Evolutionary conservation across 2,329 filamentous ascomycete species (phyloP).

Genomic region (Rhynchosporium graminicola): DNA sequence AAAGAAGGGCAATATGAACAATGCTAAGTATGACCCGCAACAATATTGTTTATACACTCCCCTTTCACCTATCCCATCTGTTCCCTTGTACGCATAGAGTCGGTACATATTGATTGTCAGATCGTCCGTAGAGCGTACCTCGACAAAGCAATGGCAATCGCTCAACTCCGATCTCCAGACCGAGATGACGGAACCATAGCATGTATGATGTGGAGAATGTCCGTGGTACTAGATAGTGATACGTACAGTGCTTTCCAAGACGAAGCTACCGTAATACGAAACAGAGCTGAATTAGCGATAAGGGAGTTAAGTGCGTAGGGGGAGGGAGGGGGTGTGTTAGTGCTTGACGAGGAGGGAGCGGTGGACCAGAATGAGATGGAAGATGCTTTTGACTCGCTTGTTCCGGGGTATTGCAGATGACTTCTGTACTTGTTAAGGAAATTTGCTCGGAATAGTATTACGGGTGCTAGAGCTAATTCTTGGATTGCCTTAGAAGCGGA

Average conservation of each 20-base stretch:
- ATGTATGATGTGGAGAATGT: conserved; percentile 30
- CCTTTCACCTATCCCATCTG: too few species aligned
- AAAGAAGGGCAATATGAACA: conserved; percentile 14
- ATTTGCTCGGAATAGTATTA: background rate
- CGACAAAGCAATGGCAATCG: conserved; percentile 29
- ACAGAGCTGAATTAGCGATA: conserved; percentile 29
- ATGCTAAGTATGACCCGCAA: conserved; percentile 13
- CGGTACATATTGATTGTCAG: background rate
- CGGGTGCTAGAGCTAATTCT: background rate
- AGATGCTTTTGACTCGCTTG: conserved; percentile 26
- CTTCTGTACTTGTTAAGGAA: too few species aligned
- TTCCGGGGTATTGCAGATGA: conserved; percentile 28
- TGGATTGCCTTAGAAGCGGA: background rate
- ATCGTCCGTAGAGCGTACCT: conserved; percentile 16
- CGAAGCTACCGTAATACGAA: conserved; percentile 23
- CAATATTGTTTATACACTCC: too few species aligned
- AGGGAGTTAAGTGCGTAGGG: conserved; percentile 29
- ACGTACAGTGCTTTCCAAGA: conserved; percentile 21
- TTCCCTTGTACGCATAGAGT: too few species aligned
- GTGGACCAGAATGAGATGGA: conserved; percentile 23
- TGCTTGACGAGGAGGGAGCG: conserved; percentile 39
- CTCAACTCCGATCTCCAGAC: conserved; percentile 28
- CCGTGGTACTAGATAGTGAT: conserved; percentile 28
- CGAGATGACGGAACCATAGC: conserved; percentile 30
- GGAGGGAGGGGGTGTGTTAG: conserved; percentile 40